These are phyloP conservation scores for Neocallimastix lanati DNA, from an alignment of 192 early-diverging fungal genomes.

Conservation along the genomic window DNA sequence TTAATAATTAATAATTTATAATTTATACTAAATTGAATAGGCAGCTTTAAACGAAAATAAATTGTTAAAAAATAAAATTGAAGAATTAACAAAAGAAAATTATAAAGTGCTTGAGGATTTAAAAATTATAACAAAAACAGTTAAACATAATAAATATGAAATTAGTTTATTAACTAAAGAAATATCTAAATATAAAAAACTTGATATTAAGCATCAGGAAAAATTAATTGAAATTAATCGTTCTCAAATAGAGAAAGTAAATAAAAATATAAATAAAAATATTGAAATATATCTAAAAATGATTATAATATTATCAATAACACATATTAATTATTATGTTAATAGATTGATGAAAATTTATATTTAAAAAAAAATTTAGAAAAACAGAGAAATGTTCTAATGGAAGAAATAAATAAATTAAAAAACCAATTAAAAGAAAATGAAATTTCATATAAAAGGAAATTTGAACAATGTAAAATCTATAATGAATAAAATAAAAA, in stretches of 20 bases:
- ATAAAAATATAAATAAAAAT: no score
- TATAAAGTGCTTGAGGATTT: background rate
- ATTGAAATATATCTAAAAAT: no score
- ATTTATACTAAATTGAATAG: no score
- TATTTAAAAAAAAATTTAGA: background rate
- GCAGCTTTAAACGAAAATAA: background rate
- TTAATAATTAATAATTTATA: no score
- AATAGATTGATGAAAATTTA: background rate
- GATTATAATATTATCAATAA: no score
- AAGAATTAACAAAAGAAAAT: background rate
- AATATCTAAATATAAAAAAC: background rate
- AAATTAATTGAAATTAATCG: background rate
- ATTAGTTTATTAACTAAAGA: background rate
- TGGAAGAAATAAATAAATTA: background rate
- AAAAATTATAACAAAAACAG: background rate
- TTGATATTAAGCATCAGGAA: background rate
- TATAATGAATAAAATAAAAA: no score
- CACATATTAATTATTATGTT: no score
- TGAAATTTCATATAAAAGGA: background rate
- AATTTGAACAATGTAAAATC: background rate
- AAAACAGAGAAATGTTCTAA: background rate
- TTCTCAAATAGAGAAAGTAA: background rate
- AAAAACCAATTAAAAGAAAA: background rate
- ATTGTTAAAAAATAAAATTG: background rate
- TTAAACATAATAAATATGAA: background rate